Base-by-base conservation (phyloP, 2,329 filamentous ascomycete species). In the Cercospora zeina region DNA sequence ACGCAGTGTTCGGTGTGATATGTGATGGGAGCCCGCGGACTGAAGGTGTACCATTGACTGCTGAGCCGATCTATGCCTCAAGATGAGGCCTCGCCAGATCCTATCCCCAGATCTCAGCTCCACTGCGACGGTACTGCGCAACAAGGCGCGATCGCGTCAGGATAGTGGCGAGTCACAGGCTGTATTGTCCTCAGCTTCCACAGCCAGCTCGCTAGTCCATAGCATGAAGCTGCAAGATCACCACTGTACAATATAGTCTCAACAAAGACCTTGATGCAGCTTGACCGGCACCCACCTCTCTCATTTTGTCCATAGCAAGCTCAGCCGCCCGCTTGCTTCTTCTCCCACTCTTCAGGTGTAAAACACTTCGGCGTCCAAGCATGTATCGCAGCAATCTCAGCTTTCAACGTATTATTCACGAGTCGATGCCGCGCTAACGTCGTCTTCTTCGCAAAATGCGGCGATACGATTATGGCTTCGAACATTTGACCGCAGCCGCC, bases 331-430 rank as follows among this genome's bases (percentile, higher is more conserved):
- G 56, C 73, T 65, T 83, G 82, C 77, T 89, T 84, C 76, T 85
- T 87, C 78, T 90, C 85, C 87, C 89, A 96, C 80, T 97, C 91
- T 71, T 92, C 90, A 0, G 91, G 90, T 8, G 93, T 97, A 79
- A 92, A 89, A 76, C 93, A 96, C 78, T 92, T 96, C 30, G 92
- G 91, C 60, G 91, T 96, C 93, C 93, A 97, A 39, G 93, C 93
- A 80, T 97, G 93, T 70, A 97, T 96, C 67, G 85, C 85, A 14
- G 90, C 90, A 75, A 97, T 96, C 79, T 97, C 92, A 51, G 88
- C 85, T 79, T 92, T 93, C 70, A 97, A 81, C 4, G 87, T 87
- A 14, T 83, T 83, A 77, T 97, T 96, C 70, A 96, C 92, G 65
- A 96, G 83, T 47, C 93, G 87, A 77, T 96, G 91, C 61, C 93